Evolutionary conservation across 331 rosid genomes (phyloP), one percentile per base, ranked within the genome.

Genomic region (Malus hybrid): DNA sequence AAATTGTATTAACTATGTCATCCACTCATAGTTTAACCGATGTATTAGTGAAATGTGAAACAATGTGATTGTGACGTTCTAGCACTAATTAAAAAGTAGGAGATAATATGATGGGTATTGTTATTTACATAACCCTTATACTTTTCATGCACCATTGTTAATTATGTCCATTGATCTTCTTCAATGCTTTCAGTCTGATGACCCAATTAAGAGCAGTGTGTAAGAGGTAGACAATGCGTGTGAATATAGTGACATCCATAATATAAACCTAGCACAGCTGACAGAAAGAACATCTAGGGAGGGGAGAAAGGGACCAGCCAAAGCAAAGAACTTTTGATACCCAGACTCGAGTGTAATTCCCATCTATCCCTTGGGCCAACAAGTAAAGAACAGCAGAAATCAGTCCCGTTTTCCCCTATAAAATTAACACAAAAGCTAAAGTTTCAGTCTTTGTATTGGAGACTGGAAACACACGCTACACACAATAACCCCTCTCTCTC

Each of bases 391-490:
- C 86, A 86, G 83, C 88, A 79, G 86, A 83, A 79, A 80, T 79
- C 79, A 79, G 88, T 85, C 73, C 87, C 76, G 84, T 87, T 82
- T 87, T 83, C 76, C 88, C 89, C 86, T 70, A 78, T 75, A 78
- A 79, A 83, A 85, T 69, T 82, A 72, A 75, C 96, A 90, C 80
- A 84, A 89, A 92, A 92, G 93, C 82, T 89, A 87, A 89, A 90
- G 96, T 85, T 86, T 70, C 97, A 87, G 97, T 88, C 91, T 66
- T 92, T 94, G 97, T 90, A 90, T 86, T 77, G 92, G 88, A 92
- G 96, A 90, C 96, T 79, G 95, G 96, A 88, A 90, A 91, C 97
- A 90, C 80, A 70, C 10, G 10, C 39, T 5, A 5, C 69, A 65
- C 83, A 73, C 46, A 10, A 10, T 10, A 18, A 54, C 50, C 55